phyloP scores from a whole-genome alignment of 78 protist genomes.

The Pelomyxa schiedti region DNA sequence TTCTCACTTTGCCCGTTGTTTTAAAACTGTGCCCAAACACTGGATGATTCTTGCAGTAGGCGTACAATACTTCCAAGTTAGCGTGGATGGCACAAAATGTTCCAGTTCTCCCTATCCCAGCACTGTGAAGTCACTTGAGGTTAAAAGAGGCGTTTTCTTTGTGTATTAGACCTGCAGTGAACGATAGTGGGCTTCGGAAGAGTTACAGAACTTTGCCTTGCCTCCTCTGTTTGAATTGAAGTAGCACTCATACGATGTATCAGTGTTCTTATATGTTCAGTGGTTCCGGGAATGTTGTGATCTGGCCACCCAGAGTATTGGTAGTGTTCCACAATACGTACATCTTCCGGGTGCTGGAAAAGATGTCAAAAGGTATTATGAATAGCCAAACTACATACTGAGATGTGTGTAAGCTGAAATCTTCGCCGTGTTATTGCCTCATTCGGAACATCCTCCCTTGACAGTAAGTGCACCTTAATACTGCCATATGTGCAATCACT shows the following conservation, averaged over 20 bases:
- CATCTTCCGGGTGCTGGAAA: no score
- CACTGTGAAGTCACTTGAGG: no score
- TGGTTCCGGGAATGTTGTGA: background rate
- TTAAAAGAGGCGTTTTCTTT: no score
- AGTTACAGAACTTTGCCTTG: background rate
- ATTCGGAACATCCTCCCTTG: no score
- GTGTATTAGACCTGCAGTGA: background rate
- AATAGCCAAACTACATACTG: no score
- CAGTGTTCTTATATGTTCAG: background rate
- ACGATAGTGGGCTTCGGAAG: background rate
- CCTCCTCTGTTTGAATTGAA: no score
- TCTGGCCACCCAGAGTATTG: background rate
- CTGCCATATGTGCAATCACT: background rate
- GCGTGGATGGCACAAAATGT: background rate
- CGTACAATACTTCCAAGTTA: background rate
- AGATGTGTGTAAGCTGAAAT: no score
- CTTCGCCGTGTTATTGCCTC: no score
- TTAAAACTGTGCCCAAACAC: background rate
- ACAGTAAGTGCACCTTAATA: background rate
- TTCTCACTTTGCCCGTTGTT: no score
- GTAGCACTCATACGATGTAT: no score
- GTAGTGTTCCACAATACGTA: background rate
- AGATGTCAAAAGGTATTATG: no score
- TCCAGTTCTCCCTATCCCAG: background rate
- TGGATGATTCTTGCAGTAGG: background rate